Percentiles rank a stretch among this genome's conserved stretches.
Evolutionary conservation across 495 filamentous ascomycete species (phyloP).

Genomic region (Daldinia vernicosa): DNA sequence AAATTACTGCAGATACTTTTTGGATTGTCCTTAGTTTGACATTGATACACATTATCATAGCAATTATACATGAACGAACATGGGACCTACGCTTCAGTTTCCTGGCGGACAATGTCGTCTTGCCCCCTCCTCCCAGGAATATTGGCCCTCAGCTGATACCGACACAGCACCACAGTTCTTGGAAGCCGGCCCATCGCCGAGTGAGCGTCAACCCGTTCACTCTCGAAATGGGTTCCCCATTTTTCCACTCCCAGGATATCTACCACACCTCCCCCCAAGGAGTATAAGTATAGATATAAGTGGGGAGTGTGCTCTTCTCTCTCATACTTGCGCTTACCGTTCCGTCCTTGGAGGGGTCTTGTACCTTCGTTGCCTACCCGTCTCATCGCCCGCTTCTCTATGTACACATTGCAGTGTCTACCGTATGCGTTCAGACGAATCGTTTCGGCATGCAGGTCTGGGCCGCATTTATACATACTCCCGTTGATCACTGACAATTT

Average conservation of each 20-base stretch:
- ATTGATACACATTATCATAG: constrained; percentile 6
- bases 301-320: background rate
- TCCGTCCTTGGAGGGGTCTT: background rate
- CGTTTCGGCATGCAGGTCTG: background rate
- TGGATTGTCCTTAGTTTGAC: constrained; percentile 12
- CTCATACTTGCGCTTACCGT: background rate
- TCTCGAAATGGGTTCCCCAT: background rate
- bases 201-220: background rate
- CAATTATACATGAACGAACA: constrained; percentile 16
- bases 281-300: constrained; percentile 7
- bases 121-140: constrained; percentile 11
- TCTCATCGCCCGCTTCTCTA: background rate
- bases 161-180: no score
- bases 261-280: constrained; percentile 11
- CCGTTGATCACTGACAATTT: constrained; percentile 12
- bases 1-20: constrained; percentile 12
- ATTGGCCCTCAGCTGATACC: background rate
- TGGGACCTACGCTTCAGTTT: constrained; percentile 3
- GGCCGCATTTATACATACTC: constrained; percentile 19
- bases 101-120: constrained; percentile 12
- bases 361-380: background rate
- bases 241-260: background rate
- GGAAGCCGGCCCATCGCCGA: background rate
- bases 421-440: background rate
- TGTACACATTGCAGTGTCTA: background rate